phyloP scores from a whole-genome alignment of 2,329 filamentous ascomycete species.

The Microdochium bolleyi region DNA sequence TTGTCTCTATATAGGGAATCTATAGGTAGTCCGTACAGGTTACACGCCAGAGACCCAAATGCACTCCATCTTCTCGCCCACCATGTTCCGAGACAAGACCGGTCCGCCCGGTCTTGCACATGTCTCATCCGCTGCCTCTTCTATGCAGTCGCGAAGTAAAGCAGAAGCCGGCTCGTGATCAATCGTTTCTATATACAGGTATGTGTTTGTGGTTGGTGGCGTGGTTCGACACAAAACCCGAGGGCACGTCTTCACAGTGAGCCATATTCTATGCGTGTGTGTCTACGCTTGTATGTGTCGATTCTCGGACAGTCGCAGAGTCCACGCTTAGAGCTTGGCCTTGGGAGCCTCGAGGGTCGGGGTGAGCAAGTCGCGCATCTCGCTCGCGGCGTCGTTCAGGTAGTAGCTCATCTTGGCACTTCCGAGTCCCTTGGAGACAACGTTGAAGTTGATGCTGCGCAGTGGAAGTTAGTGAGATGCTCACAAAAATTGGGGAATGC shows the following conservation, averaged over 20 bases:
- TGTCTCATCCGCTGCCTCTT: not conserved
- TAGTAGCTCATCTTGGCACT: conserved; percentile 93
- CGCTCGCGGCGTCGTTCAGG: conserved; percentile 84
- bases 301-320: not conserved
- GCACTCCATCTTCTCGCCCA: no score
- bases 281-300: no score
- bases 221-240: no score
- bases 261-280: no score
- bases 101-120: not conserved
- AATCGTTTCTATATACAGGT: not conserved
- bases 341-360: conserved; percentile 73
- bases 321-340: conserved; percentile 68
- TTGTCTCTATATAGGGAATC: not conserved
- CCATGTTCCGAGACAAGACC: not conserved
- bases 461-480: conserved; percentile 3
- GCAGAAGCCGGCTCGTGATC: not conserved
- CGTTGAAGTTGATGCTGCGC: conserved; percentile 87
- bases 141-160: not conserved
- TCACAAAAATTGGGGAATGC: not conserved
- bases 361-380: conserved; percentile 79
- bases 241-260: no score
- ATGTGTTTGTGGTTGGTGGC: not conserved
- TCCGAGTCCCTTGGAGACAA: conserved; percentile 88
- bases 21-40: not conserved
- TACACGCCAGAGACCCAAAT: no score